Percentiles rank a stretch among this genome's conserved stretches.
These are phyloP conservation scores for Rhizophagus sp. DNA, from an alignment of 192 early-diverging fungal genomes.

Conservation along the genomic window DNA sequence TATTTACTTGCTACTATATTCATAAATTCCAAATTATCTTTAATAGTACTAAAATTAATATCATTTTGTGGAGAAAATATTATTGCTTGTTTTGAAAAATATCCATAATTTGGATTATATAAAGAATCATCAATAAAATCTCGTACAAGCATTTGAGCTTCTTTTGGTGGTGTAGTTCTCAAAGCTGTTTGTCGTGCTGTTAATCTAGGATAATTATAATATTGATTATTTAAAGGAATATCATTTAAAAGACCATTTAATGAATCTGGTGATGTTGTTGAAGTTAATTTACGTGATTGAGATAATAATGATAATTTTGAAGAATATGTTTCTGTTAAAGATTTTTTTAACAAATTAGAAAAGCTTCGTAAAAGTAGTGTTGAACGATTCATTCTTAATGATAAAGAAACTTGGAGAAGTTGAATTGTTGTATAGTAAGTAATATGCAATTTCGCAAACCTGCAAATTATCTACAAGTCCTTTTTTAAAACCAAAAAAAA, in stretches of 20 bases:
- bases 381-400: background rate
- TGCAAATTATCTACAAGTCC: no score
- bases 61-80: slow-evolving; percentile 70
- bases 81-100: slow-evolving; percentile 93
- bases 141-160: slow-evolving; percentile 71
- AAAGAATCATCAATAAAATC: slow-evolving; percentile 96
- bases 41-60: slow-evolving; percentile 65
- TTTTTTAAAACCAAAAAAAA: background rate
- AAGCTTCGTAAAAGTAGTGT: background rate
- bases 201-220: slow-evolving; percentile 48
- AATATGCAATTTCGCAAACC: no score
- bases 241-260: slow-evolving; percentile 3
- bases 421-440: no score
- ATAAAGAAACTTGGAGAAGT: no score
- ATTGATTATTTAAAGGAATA: slow-evolving; percentile 16
- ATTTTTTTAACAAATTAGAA: background rate
- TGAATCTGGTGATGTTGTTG: background rate
- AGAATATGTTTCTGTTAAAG: background rate
- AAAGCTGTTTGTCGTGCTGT: slow-evolving; percentile 50
- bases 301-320: background rate
- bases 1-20: slow-evolving; percentile 75
- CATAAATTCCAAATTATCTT: slow-evolving; percentile 74
- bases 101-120: slow-evolving; percentile 95
- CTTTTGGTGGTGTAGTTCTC: slow-evolving; percentile 47
- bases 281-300: background rate